Base-by-base conservation (phyloP, 2,329 filamentous ascomycete species). In the Xylariaceae sp. region DNA sequence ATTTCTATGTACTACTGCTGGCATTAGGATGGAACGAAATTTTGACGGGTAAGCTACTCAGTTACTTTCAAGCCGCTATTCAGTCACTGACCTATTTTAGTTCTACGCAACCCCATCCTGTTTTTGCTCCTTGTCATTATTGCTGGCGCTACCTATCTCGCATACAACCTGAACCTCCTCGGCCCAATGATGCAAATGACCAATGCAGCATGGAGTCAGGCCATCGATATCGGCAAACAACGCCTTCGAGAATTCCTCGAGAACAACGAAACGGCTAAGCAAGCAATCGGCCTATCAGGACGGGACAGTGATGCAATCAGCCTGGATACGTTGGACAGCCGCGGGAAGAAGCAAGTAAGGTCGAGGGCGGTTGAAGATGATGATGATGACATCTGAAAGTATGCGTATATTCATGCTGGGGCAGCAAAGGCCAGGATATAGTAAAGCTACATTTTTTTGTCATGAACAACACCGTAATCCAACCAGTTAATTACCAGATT, bases 1-100 rank as follows among this genome's bases (percentile, higher is more conserved):
- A 97, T 75, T 97, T 99, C 74, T 99, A 97, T 68, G 91, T 86
- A 42, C 74, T 98, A 54, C 80, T 99, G 54, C 78, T 99, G 62
- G 90, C 91, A 20, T 81, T 99, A 47, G 95, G 95, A n/a, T 99
- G 95, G 95, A 99, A 99, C 75, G 95, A 99, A 76, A 93, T 99
- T 61, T 79, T 96, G 64, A 90, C 93, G 69, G 91, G 93, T 96
- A 82, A 81, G 89, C 72, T 40, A 44, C 26, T 48, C 23, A 29
- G 12, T 37, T 32, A 43, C n/a, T 19, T 47, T 51, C 26, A 3
- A n/a, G 19, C 29, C 23, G 40, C 55, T 40, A 16, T 48, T 19
- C 37, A 37, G 40, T n/a, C 61, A 58, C 53, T 67, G 53, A 67
- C 56, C 14, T 44, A 20, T 48, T 32, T 19, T 67, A 96, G 95